These are phyloP conservation scores for Globisporangium viniferum DNA, from an alignment of 352 stramenopile genomes.

Conservation along the genomic window DNA sequence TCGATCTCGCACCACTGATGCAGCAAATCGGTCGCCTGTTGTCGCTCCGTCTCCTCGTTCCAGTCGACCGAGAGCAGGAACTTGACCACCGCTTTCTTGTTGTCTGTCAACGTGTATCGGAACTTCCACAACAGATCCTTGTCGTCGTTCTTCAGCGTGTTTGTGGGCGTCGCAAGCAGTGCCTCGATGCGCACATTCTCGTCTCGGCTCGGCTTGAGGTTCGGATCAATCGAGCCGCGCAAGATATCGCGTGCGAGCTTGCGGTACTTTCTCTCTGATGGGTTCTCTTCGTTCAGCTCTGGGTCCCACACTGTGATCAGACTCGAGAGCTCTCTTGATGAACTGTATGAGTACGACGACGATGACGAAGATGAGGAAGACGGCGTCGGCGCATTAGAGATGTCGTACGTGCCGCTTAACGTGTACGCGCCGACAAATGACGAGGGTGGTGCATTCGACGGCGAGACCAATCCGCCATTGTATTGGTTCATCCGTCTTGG, in stretches of 20 bases:
- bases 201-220: conserved; percentile 95
- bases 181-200: conserved; percentile 91
- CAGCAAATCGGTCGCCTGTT: conserved; percentile 86
- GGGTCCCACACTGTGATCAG: conserved; percentile 84
- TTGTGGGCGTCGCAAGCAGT: conserved; percentile 91
- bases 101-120: conserved; percentile 94
- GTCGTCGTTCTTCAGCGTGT: conserved; percentile 91
- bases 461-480: conserved; percentile 18
- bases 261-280: conserved; percentile 97
- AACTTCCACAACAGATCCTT: conserved; percentile 96
- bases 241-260: conserved; percentile 95
- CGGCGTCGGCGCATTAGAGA: conserved; percentile 10
- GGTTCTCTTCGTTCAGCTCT: conserved; percentile 87
- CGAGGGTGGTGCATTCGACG: conserved; percentile 9
- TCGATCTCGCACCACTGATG: conserved; percentile 92
- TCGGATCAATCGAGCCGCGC: conserved; percentile 95
- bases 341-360: conserved; percentile 19
- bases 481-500: conserved; percentile 39
- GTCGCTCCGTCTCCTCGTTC: conserved; percentile 96
- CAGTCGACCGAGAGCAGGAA: conserved; percentile 98
- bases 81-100: conserved; percentile 96
- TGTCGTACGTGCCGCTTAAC: conserved; percentile 48
- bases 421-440: conserved; percentile 40
- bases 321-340: conserved; percentile 36
- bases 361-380: conserved; percentile 12